A percentile compares a stretch with the other conserved stretches of the same genome.
Evolutionary conservation across 208 protist genomes (phyloP).

Genomic region (Wallacemonas sp.): DNA sequence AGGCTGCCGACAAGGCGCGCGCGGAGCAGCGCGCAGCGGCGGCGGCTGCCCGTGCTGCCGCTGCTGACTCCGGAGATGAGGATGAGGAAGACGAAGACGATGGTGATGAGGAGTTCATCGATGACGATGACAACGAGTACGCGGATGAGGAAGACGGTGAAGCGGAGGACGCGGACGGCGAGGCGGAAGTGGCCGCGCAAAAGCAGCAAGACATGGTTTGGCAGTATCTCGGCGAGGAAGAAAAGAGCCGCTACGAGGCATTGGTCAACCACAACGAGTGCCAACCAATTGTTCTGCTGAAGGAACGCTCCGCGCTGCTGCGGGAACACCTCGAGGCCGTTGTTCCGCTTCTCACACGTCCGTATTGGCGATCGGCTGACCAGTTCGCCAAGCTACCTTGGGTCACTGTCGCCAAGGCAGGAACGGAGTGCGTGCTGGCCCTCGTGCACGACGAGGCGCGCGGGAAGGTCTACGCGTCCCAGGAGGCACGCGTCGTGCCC

Average conservation of each 20-base stretch:
- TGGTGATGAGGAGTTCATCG: constrained; percentile 13
- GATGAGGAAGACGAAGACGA: constrained; percentile 17
- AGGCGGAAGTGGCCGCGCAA: constrained; percentile 20
- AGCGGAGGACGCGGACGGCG: constrained; percentile 24
- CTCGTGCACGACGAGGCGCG: constrained; percentile 19
- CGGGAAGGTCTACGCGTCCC: constrained; percentile 43
- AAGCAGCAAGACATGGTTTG: constrained; percentile 29
- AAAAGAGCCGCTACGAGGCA: constrained; percentile 41
- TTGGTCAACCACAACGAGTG: constrained; percentile 1
- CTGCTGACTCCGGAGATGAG: constrained; percentile 19
- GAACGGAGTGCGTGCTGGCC: constrained; percentile 31
- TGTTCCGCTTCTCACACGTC: background rate
- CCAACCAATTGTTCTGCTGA: constrained; percentile 2
- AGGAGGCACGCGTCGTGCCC: constrained; percentile 32
- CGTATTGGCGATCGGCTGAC: constrained; percentile 23
- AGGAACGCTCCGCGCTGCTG: constrained; percentile 7
- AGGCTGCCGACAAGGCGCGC: constrained; percentile 32
- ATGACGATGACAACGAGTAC: background rate
- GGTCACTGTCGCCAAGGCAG: constrained; percentile 28
- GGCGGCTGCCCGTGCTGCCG: constrained; percentile 17
- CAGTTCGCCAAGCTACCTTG: constrained; percentile 28
- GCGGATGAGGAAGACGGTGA: constrained; percentile 19
- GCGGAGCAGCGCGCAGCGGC: constrained; percentile 16
- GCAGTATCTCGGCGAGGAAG: constrained; percentile 29
- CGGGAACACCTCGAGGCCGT: constrained; percentile 4